phyloP scores from a whole-genome alignment of 2,329 filamentous ascomycete genomes.

The Amauroascus verrucosus region DNA sequence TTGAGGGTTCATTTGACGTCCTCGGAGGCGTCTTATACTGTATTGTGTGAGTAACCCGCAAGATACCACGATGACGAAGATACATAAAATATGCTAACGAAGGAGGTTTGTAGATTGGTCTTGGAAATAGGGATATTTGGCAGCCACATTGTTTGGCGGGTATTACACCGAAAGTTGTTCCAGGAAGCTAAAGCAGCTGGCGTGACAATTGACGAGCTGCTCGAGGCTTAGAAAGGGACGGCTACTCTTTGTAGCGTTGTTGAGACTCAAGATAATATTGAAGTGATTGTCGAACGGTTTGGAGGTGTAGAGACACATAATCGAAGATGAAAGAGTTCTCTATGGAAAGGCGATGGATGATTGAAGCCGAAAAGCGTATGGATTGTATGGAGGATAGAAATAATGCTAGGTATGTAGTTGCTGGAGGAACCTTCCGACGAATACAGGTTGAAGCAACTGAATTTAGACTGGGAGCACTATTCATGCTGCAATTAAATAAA shows the following conservation, averaged over 20 bases:
- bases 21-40: slow-evolving; percentile 53
- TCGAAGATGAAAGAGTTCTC: not conserved
- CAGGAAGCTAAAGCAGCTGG: slow-evolving; percentile 43
- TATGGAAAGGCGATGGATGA: not conserved
- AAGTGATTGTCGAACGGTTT: not conserved
- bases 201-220: slow-evolving; percentile 43
- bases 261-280: not conserved
- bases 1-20: slow-evolving; percentile 52
- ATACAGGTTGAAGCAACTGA: too few species aligned
- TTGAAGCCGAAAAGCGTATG: too few species aligned
- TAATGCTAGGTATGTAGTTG: too few species aligned
- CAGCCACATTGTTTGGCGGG: slow-evolving; percentile 50
- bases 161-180: slow-evolving; percentile 45
- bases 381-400: too few species aligned
- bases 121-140: slow-evolving; percentile 52
- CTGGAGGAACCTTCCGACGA: too few species aligned
- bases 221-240: not conserved
- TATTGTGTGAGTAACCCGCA: slow-evolving; percentile 41
- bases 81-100: not conserved
- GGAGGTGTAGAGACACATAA: not conserved
- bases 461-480: too few species aligned
- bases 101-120: slow-evolving; percentile 34
- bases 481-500: too few species aligned
- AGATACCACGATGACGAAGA: not conserved
- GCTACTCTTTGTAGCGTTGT: not conserved